These are phyloP conservation scores for Leishmania arabica DNA, from an alignment of 208 protist genomes.

Conservation along the genomic window DNA sequence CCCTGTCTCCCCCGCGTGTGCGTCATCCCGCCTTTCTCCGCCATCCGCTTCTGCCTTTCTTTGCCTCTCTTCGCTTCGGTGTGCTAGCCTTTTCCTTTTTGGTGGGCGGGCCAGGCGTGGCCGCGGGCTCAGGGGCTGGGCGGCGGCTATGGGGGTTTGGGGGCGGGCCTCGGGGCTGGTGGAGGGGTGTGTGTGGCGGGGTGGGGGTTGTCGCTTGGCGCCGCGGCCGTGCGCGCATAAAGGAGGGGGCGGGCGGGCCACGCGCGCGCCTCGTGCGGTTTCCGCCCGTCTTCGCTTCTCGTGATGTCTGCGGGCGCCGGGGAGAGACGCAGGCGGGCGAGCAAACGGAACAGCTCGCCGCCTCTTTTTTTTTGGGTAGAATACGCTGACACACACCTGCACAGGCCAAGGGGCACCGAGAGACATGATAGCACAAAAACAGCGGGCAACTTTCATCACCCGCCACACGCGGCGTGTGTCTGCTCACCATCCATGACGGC, in stretches of 20 bases:
- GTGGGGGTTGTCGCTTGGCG: no score
- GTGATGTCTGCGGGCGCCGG: not conserved
- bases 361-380: no score
- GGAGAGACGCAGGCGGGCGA: not conserved
- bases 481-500: not conserved
- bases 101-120: no score
- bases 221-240: no score
- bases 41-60: no score
- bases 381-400: not conserved
- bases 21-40: not conserved
- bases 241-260: no score
- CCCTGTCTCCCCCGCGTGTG: not conserved
- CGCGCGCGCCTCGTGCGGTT: not conserved
- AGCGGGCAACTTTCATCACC: not conserved
- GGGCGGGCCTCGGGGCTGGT: no score
- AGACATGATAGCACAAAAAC: not conserved
- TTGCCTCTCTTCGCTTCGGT: no score
- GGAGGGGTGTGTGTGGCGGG: no score
- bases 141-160: no score
- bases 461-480: not conserved
- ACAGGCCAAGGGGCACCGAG: not conserved
- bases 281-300: not conserved
- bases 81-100: not conserved
- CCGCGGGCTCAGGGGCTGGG: no score
- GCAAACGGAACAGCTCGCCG: not conserved